These are phyloP conservation scores for Globisporangium nodosum DNA, from an alignment of 352 stramenopile genomes.

Conservation along the genomic window DNA sequence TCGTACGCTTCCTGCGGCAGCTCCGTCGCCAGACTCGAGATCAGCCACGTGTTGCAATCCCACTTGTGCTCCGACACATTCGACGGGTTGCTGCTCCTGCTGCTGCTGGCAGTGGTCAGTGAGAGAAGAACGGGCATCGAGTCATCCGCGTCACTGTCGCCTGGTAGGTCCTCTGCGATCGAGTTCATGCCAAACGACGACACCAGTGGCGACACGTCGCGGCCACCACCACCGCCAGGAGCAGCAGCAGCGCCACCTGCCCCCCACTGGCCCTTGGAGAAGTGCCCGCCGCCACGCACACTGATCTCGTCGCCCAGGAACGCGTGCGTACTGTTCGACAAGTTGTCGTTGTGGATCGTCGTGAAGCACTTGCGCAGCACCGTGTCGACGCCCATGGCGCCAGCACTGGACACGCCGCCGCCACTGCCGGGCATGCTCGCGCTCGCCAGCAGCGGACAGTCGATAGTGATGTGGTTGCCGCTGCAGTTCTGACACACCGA, in stretches of 20 bases:
- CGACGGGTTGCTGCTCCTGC: background rate
- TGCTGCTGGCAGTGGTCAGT: constrained; percentile 15
- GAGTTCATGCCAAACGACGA: constrained; percentile 69
- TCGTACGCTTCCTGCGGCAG: constrained; percentile 59
- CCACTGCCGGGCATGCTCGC: constrained; percentile 21
- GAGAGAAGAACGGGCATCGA: constrained; percentile 39
- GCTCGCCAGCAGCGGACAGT: constrained; percentile 65
- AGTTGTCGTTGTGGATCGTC: constrained; percentile 82
- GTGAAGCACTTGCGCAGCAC: constrained; percentile 84
- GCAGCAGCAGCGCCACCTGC: background rate
- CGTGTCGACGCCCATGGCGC: constrained; percentile 42
- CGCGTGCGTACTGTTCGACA: constrained; percentile 78
- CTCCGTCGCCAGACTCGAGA: constrained; percentile 60
- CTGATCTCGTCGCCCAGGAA: constrained; percentile 85
- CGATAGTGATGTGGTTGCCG: constrained; percentile 78
- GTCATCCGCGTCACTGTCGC: constrained; percentile 36
- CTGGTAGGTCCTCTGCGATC: constrained; percentile 42
- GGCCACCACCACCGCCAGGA: constrained; percentile 9
- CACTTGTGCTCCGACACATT: constrained; percentile 29
- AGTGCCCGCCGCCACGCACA: constrained; percentile 58
- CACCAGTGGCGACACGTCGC: constrained; percentile 10
- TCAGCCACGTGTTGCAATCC: constrained; percentile 53
- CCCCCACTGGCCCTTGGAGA: constrained; percentile 31
- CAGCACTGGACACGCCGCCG: constrained; percentile 1
- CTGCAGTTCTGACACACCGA: constrained; percentile 73